Base-by-base conservation (phyloP, 805 yeast genomes). In the Candida maris region DNA sequence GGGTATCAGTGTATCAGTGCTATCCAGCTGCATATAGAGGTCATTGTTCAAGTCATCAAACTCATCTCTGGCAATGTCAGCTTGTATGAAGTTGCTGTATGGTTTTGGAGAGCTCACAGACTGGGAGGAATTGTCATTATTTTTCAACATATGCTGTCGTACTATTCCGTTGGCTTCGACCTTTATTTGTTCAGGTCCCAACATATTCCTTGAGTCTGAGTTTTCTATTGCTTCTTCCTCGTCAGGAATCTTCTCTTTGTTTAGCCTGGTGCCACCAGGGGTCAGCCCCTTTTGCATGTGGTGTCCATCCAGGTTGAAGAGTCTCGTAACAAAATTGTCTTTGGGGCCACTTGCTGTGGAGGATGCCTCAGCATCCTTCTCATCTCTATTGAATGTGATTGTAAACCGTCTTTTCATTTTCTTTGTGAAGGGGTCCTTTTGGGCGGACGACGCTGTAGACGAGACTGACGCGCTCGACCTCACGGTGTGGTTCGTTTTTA, bases 121-220 rank as follows among this genome's bases (percentile, higher is more conserved):
- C 47, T 45, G 17, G 19, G 44, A 16, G 44, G 39, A 32, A 18
- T 24, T 32, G 14, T 35, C 39, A 22, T 38, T 55, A 55, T 6
- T 67, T 61, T 28, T 28, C 5, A 35, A 32, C 10, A 67, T 64
- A 53, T 78, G 83, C 5, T 69, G 66, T 17, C 67, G 61, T 5
- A 80, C 71, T 39, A 80, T 62, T 20, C 70, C 70, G 35, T 67
- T 65, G 1, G 85, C 86, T 43, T 79, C 81, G 24, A 67, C 63
- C 19, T 67, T 65, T 21, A 73, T 57, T 21, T 63, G 58, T 3
- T 61, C 68, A 25, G 68, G 64, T 31, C 68, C 67, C 30, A 77
- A 43, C 17, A 60, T 62, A 13, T 59, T 61, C 65, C 73, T 49
- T 39, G 73, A 78, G 9, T 75, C 37, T 10, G 51, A 54, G 35